These are phyloP conservation scores for Lentinula aciculospora DNA, from an alignment of 768 basidiomycete genomes.

Conservation along the genomic window DNA sequence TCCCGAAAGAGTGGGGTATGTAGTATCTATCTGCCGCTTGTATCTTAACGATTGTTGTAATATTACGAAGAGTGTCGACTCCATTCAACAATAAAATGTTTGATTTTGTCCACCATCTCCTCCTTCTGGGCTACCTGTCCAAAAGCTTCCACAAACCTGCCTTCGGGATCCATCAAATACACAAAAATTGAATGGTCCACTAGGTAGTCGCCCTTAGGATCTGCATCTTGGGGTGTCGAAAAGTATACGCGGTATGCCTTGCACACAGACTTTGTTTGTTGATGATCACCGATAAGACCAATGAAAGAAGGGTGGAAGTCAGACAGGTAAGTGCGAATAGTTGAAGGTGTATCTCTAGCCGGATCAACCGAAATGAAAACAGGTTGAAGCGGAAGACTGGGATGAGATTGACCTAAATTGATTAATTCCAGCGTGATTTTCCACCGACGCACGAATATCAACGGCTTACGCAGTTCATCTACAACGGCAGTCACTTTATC, in stretches of 20 bases:
- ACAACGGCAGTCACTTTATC: constrained; percentile 89
- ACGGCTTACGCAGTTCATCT: constrained; percentile 57
- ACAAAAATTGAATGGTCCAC: constrained; percentile 98
- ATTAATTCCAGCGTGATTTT: background rate
- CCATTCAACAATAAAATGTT: constrained; percentile 42
- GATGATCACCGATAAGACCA: constrained; percentile 79
- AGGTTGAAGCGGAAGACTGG: constrained; percentile 70
- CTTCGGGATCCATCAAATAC: constrained; percentile 95
- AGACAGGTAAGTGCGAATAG: constrained; percentile 57
- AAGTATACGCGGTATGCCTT: constrained; percentile 98
- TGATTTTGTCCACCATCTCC: constrained; percentile 61
- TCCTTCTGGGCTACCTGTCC: constrained; percentile 73
- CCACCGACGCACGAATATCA: background rate
- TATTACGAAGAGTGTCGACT: background rate
- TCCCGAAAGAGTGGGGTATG: background rate
- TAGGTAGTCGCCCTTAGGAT: constrained; percentile 89
- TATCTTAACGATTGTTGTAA: background rate
- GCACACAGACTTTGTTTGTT: constrained; percentile 79
- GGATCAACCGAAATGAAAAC: constrained; percentile 97
- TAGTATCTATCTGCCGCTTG: background rate
- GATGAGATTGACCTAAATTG: constrained; percentile 62
- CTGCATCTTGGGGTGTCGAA: constrained; percentile 87
- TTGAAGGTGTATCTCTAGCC: constrained; percentile 69
- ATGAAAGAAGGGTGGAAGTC: constrained; percentile 93
- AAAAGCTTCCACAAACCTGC: constrained; percentile 94